Conservation (phyloP, 2,329 filamentous ascomycete species). For the Massarina eburnea region DNA sequence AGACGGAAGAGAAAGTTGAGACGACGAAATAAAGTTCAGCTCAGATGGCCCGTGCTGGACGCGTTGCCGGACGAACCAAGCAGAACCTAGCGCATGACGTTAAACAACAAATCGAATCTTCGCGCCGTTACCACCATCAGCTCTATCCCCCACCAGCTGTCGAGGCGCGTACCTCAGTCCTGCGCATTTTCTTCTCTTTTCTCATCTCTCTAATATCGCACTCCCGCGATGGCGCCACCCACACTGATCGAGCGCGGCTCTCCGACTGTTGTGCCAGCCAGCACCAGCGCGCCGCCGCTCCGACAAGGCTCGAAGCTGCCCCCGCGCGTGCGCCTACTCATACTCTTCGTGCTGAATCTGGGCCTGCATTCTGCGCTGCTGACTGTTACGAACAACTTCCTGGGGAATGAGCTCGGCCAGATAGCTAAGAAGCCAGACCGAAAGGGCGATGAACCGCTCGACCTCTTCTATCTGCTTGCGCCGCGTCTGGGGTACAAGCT, state of each 20-base stretch:
- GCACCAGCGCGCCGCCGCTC: constrained; percentile 19
- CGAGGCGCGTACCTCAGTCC: constrained; percentile 19
- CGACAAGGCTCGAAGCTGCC: constrained; percentile 38
- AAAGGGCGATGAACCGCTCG: constrained; percentile 47
- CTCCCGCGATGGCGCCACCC: constrained; percentile 22
- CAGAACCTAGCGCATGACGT: constrained; percentile 8
- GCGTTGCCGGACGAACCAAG: constrained; percentile 2
- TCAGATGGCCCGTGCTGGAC: no score
- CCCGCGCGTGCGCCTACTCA: constrained; percentile 41
- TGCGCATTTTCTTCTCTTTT: constrained; percentile 1
- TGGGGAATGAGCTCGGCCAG: constrained; percentile 65
- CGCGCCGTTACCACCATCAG: neutral
- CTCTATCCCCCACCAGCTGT: constrained; percentile 5
- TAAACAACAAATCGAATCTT: constrained; percentile 10
- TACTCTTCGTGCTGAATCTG: constrained; percentile 57
- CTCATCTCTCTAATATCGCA: neutral
- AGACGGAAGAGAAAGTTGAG: neutral
- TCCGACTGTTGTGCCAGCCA: constrained; percentile 27
- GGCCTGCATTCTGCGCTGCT: constrained; percentile 66
- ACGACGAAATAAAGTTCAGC: no score
- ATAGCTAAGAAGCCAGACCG: constrained; percentile 65
- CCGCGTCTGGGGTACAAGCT: constrained; percentile 59
- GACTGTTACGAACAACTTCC: constrained; percentile 61
- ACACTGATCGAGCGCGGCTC: constrained; percentile 29
- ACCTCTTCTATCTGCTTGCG: constrained; percentile 54